Percentiles rank a stretch among this genome's conserved stretches.
Evolutionary conservation across 2,329 filamentous ascomycete species (phyloP).

Genomic region (Cladophialophora psammophila): DNA sequence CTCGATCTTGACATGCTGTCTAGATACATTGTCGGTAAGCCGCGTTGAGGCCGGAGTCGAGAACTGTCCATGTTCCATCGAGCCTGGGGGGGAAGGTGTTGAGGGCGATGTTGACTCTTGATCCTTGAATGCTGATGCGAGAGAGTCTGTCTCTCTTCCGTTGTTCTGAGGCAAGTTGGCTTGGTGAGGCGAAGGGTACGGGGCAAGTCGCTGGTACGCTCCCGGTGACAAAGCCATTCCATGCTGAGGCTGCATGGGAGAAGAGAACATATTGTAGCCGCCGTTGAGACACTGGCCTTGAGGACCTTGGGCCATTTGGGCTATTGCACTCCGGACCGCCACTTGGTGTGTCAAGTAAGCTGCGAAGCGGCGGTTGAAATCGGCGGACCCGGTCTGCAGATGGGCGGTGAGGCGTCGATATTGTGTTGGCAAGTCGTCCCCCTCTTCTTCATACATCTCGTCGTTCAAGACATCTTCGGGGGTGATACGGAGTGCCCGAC

Average conservation of each 20-base stretch:
- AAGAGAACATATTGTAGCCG: constrained; percentile 45
- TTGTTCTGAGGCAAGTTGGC: constrained; percentile 40
- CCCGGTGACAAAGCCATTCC: constrained; percentile 34
- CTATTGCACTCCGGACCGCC: constrained; percentile 61
- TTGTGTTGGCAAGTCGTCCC: constrained; percentile 76
- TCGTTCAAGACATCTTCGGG: constrained; percentile 88
- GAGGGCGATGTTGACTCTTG: constrained; percentile 40
- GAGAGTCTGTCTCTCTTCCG: constrained; percentile 32
- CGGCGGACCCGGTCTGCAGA: constrained; percentile 65
- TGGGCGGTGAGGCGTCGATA: constrained; percentile 70
- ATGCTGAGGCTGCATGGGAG: constrained; percentile 42
- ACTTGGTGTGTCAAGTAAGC: constrained; percentile 65
- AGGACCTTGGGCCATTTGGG: constrained; percentile 52
- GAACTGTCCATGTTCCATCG: constrained; percentile 48
- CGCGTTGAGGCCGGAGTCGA: constrained; percentile 51
- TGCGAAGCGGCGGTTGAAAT: constrained; percentile 69
- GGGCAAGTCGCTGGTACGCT: constrained; percentile 50
- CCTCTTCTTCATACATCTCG: constrained; percentile 96
- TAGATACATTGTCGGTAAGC: constrained; percentile 15
- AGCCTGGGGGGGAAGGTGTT: constrained; percentile 46
- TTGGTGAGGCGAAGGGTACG: constrained; percentile 49
- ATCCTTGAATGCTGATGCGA: constrained; percentile 26
- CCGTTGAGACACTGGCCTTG: constrained; percentile 50
- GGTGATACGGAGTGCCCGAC: constrained; percentile 79
- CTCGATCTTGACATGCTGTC: constrained; percentile 27